A percentile compares a stretch with the other conserved stretches of the same genome.
Conservation (phyloP, 805 yeast species). For the Lachancea cidri region DNA sequence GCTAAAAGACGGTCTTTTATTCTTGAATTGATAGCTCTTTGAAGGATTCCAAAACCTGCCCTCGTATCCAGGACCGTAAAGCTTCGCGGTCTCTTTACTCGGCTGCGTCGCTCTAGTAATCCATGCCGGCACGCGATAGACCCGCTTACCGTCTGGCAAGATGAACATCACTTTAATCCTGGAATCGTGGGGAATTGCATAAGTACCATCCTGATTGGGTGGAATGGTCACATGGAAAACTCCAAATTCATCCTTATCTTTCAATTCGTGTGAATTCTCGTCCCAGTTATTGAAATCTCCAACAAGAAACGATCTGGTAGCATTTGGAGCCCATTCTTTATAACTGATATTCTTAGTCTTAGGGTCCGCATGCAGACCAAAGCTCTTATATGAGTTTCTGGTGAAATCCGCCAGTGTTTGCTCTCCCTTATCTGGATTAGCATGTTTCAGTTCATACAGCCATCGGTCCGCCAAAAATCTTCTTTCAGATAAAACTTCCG, state of each 20-base stretch:
- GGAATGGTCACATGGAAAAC: slow-evolving; percentile 61
- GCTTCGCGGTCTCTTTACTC: slow-evolving; percentile 43
- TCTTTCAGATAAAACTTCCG: slow-evolving; percentile 62
- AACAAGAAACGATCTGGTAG: slow-evolving; percentile 63
- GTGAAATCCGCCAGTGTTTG: slow-evolving; percentile 69
- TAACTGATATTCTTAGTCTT: slow-evolving; percentile 51
- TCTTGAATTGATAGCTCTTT: slow-evolving; percentile 51
- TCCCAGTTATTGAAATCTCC: slow-evolving; percentile 94
- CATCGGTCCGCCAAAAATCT: slow-evolving; percentile 61
- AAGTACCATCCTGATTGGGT: slow-evolving; percentile 37
- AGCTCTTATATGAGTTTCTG: slow-evolving; percentile 58
- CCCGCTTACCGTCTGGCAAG: slow-evolving; percentile 58
- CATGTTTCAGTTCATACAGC: slow-evolving; percentile 42
- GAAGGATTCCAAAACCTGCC: slow-evolving; percentile 92
- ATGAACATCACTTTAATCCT: slow-evolving; percentile 66
- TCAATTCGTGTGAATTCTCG: slow-evolving; percentile 48
- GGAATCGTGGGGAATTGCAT: slow-evolving; percentile 77
- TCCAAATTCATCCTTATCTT: slow-evolving; percentile 57
- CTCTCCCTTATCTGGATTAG: slow-evolving; percentile 42
- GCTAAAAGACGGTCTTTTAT: slow-evolving; percentile 53
- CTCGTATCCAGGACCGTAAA: slow-evolving; percentile 52
- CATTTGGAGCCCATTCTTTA: slow-evolving; percentile 90
- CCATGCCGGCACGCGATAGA: slow-evolving; percentile 90
- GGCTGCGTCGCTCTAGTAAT: slow-evolving; percentile 76
- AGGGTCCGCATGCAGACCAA: slow-evolving; percentile 67